Conservation (phyloP, 208 protist genomes). For the Acanthamoeba rhysodes region DNA sequence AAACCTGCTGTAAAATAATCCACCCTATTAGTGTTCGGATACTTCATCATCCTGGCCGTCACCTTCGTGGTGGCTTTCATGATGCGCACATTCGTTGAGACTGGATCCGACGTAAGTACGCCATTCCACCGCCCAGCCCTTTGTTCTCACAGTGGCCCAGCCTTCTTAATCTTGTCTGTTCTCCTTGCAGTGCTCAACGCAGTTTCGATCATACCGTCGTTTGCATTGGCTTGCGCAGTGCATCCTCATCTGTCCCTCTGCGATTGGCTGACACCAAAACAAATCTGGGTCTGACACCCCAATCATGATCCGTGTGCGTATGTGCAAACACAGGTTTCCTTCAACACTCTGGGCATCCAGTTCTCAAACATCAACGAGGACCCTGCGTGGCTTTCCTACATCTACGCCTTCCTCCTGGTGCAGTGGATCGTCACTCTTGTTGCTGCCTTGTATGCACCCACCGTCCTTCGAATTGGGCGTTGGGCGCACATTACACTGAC, state of each 20-base stretch:
- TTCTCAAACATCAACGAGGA: background rate
- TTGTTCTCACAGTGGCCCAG: background rate
- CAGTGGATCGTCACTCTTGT: constrained; percentile 30
- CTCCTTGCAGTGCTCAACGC: background rate
- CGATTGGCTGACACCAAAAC: background rate
- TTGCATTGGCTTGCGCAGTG: background rate
- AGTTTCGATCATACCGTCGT: constrained; percentile 26
- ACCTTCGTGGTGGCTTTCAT: constrained; percentile 33
- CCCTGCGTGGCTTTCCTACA: constrained; percentile 15
- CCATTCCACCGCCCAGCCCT: background rate
- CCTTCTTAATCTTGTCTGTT: background rate
- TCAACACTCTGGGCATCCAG: background rate
- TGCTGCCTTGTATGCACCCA: constrained; percentile 5
- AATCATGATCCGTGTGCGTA: background rate
- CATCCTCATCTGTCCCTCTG: background rate
- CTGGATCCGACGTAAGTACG: background rate
- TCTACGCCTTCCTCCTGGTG: constrained; percentile 28
- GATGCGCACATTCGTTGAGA: constrained; percentile 44
- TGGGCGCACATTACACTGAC: too few relatives aligned
- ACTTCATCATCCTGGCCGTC: constrained; percentile 36
- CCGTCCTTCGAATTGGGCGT: too few relatives aligned
- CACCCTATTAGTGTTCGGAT: constrained; percentile 37
- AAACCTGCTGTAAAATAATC: too few relatives aligned
- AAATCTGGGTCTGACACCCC: background rate
- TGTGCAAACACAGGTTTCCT: background rate